Percentiles rank a stretch among this genome's conserved stretches.
These are phyloP conservation scores for Pseudogymnoascus sp. DNA, from an alignment of 2,329 filamentous ascomycete species.

Conservation along the genomic window DNA sequence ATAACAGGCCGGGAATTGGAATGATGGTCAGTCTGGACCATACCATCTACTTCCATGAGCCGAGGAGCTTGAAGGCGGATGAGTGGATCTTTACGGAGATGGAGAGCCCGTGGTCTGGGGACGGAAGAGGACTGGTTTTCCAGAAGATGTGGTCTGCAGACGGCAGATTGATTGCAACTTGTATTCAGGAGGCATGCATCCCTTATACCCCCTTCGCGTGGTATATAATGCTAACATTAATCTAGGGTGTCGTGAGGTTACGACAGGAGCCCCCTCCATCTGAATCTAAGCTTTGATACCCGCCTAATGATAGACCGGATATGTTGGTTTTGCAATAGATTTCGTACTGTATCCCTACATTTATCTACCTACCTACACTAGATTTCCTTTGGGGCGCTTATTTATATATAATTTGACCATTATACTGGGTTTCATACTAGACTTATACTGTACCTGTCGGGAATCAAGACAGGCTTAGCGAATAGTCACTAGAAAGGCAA, in stretches of 20 bases:
- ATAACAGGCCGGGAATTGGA: constrained; percentile 52
- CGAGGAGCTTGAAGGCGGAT: constrained; percentile 48
- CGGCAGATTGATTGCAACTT: constrained; percentile 67
- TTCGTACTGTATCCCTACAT: background rate
- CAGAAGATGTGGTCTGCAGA: constrained; percentile 66
- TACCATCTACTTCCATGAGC: constrained; percentile 60
- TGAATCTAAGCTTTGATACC: constrained; percentile 6
- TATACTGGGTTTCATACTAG: background rate
- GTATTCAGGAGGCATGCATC: constrained; percentile 60
- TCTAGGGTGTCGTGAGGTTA: constrained; percentile 43
- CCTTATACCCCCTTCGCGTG: background rate
- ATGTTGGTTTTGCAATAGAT: background rate
- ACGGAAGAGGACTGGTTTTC: constrained; percentile 66
- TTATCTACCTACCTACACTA: background rate
- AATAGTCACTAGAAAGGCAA: background rate
- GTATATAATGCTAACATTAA: constrained; percentile 19
- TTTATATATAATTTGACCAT: background rate
- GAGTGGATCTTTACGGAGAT: constrained; percentile 78
- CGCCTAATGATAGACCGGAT: background rate
- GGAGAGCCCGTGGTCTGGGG: constrained; percentile 71
- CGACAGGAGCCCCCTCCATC: constrained; percentile 31
- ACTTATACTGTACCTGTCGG: background rate
- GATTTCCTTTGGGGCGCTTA: constrained; percentile 1
- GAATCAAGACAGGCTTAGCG: background rate
- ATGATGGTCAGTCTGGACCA: constrained; percentile 83